Evolutionary conservation across 2,329 filamentous ascomycete genomes (phyloP), one percentile per base, ranked within the genome.

Genomic region (Aspergillus sp.): DNA sequence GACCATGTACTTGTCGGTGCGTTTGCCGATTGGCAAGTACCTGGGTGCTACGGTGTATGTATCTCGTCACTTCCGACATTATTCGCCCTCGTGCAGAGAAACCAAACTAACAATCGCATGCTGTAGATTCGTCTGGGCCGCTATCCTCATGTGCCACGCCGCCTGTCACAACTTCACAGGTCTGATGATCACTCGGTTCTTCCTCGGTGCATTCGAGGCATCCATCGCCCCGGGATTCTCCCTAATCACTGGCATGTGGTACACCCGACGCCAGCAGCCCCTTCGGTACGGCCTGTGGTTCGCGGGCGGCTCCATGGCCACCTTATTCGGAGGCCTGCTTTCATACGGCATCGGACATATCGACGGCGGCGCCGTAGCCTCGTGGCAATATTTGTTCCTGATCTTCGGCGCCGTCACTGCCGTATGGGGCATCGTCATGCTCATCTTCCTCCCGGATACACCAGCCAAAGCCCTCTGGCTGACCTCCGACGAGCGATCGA

Each of bases 271-370:
- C 1, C 35, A 51, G n/a, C 48, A 51, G 21, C 48, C 48, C 8
- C 33, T 51, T 2, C 48, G 48, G 5, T 40, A 40, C 3, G 33
- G 33, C 7, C 21, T 40, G 6, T 51, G 48, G 48, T 51, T 45
- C 19, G 23, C 21, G 21, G 21, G 21, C 21, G 21, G 21, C 21
- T 21, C 21, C 21, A 21, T 21, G 1, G 21, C 21, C 21, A 21
- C 21, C 21, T 21, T 21, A 21, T 21, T 21, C 21, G 21, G 21
- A 21, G 21, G 55, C 19, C 6, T 66, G 9, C 50, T 63, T 25
- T 58, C 59, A 3, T 68, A 65, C 40, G 64, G 59, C 3, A 64
- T 68, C 23, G 51, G 60, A 1, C 62, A 65, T 27, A 63, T 62
- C 3, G 21, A 21, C 21, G 21, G 21, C 21, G 21, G 21, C 21